Evolutionary conservation across 2,329 filamentous ascomycete species (phyloP).

Genomic region (Sclerotinia nivalis): DNA sequence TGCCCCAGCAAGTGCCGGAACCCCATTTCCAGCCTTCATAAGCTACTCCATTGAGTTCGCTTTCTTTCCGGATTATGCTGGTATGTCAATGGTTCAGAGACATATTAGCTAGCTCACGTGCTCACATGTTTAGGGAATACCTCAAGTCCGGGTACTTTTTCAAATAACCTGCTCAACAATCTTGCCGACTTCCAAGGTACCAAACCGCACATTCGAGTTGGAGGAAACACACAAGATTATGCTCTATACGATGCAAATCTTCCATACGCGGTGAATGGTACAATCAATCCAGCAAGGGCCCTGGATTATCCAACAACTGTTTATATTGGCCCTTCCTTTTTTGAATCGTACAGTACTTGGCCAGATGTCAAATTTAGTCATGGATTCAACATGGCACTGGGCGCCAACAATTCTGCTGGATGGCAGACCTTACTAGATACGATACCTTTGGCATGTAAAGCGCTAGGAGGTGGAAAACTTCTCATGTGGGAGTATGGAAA

Average conservation of each 20-base stretch:
- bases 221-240: conserved; percentile 68
- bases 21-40: conserved; percentile 48
- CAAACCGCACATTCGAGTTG: conserved; percentile 62
- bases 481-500: conserved; percentile 65
- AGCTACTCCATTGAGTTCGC: conserved; percentile 55
- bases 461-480: conserved; percentile 52
- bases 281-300: conserved; percentile 51
- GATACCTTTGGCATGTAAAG: conserved; percentile 57
- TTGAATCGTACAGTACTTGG: conserved; percentile 62
- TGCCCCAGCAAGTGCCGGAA: conserved; percentile 28
- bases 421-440: conserved; percentile 55
- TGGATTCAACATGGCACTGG: conserved; percentile 60
- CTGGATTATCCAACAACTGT: conserved; percentile 62
- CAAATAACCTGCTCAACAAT: conserved; percentile 60
- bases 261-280: conserved; percentile 53
- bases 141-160: conserved; percentile 58
- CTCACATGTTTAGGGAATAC: conserved; percentile 47
- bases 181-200: conserved; percentile 54
- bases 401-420: conserved; percentile 51
- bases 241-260: conserved; percentile 59
- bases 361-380: conserved; percentile 58
- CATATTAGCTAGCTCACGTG: background rate
- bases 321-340: conserved; percentile 60
- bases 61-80: conserved; percentile 50
- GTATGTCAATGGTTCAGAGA: conserved; percentile 21